Percentiles rank a stretch among this genome's conserved stretches.
phyloP scores from a whole-genome alignment of 2,329 filamentous ascomycete genomes.

The Trichophyton equinum region DNA sequence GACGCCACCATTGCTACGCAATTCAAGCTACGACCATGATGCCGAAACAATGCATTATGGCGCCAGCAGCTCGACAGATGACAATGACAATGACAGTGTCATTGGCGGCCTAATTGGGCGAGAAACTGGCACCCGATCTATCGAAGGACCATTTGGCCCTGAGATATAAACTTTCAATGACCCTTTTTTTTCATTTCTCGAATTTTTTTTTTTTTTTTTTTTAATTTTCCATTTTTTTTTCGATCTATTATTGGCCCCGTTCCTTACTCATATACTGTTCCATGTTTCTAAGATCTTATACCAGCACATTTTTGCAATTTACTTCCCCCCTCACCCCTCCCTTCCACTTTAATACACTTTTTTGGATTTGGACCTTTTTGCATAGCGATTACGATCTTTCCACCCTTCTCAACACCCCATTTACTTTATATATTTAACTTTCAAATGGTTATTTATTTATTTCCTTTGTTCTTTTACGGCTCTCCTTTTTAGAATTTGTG shows the following conservation, averaged over 20 bases:
- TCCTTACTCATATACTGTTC: slow-evolving; percentile 1
- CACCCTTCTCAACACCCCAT: slow-evolving; percentile 1
- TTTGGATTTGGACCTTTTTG: slow-evolving; percentile 5
- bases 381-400: slow-evolving; percentile 12
- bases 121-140: not conserved
- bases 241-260: not conserved
- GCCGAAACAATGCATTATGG: slow-evolving; percentile 41
- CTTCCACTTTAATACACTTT: not conserved
- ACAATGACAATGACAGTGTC: slow-evolving; percentile 37
- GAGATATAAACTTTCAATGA: slow-evolving; percentile 9
- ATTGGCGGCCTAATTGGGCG: slow-evolving; percentile 15
- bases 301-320: not conserved
- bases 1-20: slow-evolving; percentile 45
- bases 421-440: slow-evolving; percentile 5
- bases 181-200: no score
- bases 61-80: slow-evolving; percentile 38
- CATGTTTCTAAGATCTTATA: not conserved
- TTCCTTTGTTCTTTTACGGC: slow-evolving; percentile 5
- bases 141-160: slow-evolving; percentile 13
- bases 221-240: not conserved
- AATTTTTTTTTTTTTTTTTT: not conserved
- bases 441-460: not conserved
- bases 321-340: not conserved
- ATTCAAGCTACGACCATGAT: slow-evolving; percentile 47
- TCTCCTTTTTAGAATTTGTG: slow-evolving; percentile 13